A percentile compares a stretch with the other conserved stretches of the same genome.
These are phyloP conservation scores for Acacia concinna DNA, from an alignment of 331 rosid species.

Conservation along the genomic window DNA sequence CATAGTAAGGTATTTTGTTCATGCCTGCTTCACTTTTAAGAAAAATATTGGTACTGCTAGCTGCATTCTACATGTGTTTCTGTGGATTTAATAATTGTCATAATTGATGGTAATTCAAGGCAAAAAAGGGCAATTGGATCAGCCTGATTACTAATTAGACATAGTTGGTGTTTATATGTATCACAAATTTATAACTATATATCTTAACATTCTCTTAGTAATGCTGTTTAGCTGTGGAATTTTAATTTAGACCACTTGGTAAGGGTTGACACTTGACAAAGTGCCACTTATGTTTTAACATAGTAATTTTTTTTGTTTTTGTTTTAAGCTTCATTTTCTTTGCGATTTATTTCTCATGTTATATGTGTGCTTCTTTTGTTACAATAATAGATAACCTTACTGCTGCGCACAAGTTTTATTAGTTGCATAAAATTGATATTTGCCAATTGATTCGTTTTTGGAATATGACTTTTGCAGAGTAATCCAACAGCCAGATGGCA, in stretches of 20 bases:
- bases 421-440: neutral
- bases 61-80: neutral
- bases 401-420: neutral
- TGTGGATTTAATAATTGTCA: neutral
- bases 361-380: neutral
- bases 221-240: neutral
- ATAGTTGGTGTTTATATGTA: neutral
- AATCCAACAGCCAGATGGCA: slow-evolving; percentile 85
- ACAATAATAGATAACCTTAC: neutral
- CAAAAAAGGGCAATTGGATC: neutral
- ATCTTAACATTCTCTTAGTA: neutral
- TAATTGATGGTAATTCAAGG: neutral
- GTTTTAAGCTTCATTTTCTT: neutral
- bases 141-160: neutral
- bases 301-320: neutral
- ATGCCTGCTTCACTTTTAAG: neutral
- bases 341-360: neutral
- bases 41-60: neutral
- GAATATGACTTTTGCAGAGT: slow-evolving; percentile 49
- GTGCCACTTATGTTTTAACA: neutral
- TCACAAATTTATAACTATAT: neutral
- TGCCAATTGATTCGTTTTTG: slow-evolving; percentile 17
- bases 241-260: neutral
- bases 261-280: neutral
- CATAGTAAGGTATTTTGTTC: slow-evolving; percentile 64